A percentile compares a stretch with the other conserved stretches of the same genome.
Conservation (phyloP, 257 asterid species). For the Salvia miltiorrhiza region DNA sequence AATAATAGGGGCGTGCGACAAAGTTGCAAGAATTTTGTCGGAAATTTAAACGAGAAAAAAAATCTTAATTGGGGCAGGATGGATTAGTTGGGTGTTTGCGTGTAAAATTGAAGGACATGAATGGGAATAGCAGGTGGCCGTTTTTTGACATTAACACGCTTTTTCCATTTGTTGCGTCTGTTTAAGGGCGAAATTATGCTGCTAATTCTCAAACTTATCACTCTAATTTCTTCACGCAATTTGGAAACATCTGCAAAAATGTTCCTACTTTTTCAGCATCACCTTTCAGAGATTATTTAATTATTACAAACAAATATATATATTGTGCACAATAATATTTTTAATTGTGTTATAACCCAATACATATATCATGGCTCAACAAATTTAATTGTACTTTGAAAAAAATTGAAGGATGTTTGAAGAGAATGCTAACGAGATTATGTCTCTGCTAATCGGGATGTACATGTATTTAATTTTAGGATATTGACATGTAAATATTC, state of each 20-base stretch:
- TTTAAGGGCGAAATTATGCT: background rate
- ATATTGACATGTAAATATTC: too few relatives aligned
- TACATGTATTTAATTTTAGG: too few relatives aligned
- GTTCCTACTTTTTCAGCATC: background rate
- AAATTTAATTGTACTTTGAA: background rate
- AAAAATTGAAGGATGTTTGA: too few relatives aligned
- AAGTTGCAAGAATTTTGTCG: too few relatives aligned
- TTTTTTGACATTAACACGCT: background rate
- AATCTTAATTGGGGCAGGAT: too few relatives aligned
- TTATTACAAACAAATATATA: too few relatives aligned
- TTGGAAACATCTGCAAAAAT: background rate
- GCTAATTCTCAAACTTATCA: background rate
- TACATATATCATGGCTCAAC: background rate
- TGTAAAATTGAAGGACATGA: background rate
- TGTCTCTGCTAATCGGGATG: too few relatives aligned
- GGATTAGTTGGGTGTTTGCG: background rate
- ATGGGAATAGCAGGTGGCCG: conserved; percentile 7
- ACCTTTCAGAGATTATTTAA: background rate
- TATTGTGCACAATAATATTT: too few relatives aligned
- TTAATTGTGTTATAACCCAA: background rate
- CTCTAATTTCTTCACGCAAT: background rate
- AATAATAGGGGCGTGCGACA: too few relatives aligned
- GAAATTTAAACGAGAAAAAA: too few relatives aligned
- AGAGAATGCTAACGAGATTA: too few relatives aligned
- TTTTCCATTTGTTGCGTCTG: conserved; percentile 13